Conservation (phyloP, 2,329 filamentous ascomycete genomes). For the Albophoma yamanashiensis region DNA sequence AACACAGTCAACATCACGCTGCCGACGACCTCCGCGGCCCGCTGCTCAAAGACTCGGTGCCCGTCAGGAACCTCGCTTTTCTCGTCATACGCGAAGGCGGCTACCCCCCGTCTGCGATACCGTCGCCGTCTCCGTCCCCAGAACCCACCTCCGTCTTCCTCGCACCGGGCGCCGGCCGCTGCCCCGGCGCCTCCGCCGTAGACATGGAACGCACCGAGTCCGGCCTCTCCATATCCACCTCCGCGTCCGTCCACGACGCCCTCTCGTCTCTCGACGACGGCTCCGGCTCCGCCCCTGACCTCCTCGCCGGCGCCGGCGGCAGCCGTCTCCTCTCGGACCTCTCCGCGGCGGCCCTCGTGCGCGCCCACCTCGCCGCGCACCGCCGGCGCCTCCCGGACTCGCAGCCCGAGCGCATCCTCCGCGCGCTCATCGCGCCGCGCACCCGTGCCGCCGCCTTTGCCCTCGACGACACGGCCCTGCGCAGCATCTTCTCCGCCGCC, state of each 20-base stretch:
- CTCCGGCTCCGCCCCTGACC: constrained; percentile 10
- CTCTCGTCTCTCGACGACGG: constrained; percentile 17
- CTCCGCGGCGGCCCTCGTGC: constrained; percentile 37
- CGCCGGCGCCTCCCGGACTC: constrained; percentile 36
- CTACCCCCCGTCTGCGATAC: constrained; percentile 4
- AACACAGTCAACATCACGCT: background rate
- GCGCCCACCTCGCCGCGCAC: constrained; percentile 32
- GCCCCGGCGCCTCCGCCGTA: constrained; percentile 2
- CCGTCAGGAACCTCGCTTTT: constrained; percentile 22
- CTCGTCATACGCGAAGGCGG: constrained; percentile 26
- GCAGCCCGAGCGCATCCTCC: constrained; percentile 45
- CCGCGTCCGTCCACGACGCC: constrained; percentile 18
- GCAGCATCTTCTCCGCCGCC: constrained; percentile 47
- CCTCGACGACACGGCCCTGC: constrained; percentile 46
- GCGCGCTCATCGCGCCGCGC: constrained; percentile 43
- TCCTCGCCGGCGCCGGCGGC: background rate
- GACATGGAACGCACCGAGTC: constrained; percentile 39
- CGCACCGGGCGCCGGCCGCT: constrained; percentile 5
- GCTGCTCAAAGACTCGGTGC: constrained; percentile 11
- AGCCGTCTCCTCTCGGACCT: constrained; percentile 28
- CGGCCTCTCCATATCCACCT: constrained; percentile 35
- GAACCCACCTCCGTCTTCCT: constrained; percentile 7
- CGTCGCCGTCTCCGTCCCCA: constrained; percentile 9
- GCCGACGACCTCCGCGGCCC: background rate
- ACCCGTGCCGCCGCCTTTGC: constrained; percentile 33